phyloP scores from a whole-genome alignment of 139 green algal genomes.

The Edaphochlamys debaryana region DNA sequence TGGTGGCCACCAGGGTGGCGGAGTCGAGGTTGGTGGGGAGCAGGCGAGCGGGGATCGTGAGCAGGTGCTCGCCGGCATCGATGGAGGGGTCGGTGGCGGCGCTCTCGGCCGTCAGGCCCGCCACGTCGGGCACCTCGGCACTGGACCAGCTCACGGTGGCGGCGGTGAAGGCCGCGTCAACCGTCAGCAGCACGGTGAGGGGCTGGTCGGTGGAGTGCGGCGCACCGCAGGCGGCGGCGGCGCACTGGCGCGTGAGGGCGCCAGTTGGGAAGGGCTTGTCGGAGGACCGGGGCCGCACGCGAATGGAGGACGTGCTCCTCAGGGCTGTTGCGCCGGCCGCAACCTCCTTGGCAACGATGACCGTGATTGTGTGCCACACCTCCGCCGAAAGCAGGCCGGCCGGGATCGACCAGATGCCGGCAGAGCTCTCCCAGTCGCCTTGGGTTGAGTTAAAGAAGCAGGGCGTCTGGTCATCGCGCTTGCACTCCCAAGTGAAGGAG shows the following conservation, averaged over 20 bases:
- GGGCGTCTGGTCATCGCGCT: conserved; percentile 19
- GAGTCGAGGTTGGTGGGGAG: not conserved
- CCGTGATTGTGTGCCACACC: conserved; percentile 3
- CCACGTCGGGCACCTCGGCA: not conserved
- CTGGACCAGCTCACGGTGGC: not conserved
- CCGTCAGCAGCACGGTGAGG: not conserved
- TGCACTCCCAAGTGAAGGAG: not conserved
- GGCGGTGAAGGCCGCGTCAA: not conserved
- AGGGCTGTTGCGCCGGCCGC: not conserved
- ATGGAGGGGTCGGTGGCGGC: not conserved
- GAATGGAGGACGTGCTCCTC: not conserved
- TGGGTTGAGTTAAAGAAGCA: conserved; percentile 1
- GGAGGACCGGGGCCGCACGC: not conserved
- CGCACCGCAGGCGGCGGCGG: not conserved
- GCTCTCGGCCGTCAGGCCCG: not conserved
- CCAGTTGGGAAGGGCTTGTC: conserved; percentile 7
- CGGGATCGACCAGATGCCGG: conserved; percentile 7
- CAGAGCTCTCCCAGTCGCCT: not conserved
- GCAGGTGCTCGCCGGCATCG: not conserved
- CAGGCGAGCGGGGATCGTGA: conserved; percentile 4
- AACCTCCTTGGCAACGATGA: conserved; percentile 6
- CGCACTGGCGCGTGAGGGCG: conserved; percentile 13
- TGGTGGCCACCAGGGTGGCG: not conserved
- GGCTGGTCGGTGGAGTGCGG: conserved; percentile 10
- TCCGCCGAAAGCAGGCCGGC: not conserved